Evolutionary conservation across 2,329 filamentous ascomycete species (phyloP).

Genomic region (Elsinoe necatrix): DNA sequence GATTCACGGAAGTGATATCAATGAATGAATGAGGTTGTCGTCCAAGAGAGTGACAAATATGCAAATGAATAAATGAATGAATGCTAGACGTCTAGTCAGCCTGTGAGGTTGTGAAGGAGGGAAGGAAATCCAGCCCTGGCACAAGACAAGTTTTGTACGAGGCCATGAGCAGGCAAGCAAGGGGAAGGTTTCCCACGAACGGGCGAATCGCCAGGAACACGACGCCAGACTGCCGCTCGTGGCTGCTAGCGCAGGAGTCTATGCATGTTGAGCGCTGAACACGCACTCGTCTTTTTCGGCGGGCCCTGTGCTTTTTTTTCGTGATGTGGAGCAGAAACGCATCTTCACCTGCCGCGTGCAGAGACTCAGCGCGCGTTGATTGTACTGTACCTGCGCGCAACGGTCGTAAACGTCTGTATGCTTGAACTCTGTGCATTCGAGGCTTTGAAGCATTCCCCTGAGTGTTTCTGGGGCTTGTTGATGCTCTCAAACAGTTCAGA

Average conservation of each 20-base stretch:
- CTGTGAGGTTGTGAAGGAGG: constrained; percentile 8
- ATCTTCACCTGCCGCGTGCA: constrained; percentile 9
- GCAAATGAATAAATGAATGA: constrained; percentile 9
- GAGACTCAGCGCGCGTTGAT: constrained; percentile 2
- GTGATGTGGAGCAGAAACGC: constrained; percentile 12
- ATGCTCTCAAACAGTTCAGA: constrained; percentile 13
- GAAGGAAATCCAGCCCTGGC: background rate
- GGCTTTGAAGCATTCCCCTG: background rate
- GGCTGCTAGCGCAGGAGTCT: constrained; percentile 10
- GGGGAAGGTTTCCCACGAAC: background rate
- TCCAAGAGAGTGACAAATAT: constrained; percentile 12
- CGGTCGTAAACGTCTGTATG: background rate
- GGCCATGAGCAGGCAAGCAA: constrained; percentile 4
- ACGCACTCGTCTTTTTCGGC: constrained; percentile 8
- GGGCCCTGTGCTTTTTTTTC: constrained; percentile 11
- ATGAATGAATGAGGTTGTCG: constrained; percentile 2
- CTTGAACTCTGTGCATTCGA: background rate
- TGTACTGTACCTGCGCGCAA: background rate
- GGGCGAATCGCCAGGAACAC: constrained; percentile 1
- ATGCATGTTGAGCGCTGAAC: constrained; percentile 13
- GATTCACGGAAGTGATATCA: background rate
- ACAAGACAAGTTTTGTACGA: constrained; percentile 13
- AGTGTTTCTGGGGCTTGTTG: constrained; percentile 5
- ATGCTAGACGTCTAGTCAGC: constrained; percentile 16
- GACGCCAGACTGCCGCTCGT: background rate